These are phyloP conservation scores for Rhodosporidiobolus sp. DNA, from an alignment of 768 basidiomycete genomes.

Conservation along the genomic window DNA sequence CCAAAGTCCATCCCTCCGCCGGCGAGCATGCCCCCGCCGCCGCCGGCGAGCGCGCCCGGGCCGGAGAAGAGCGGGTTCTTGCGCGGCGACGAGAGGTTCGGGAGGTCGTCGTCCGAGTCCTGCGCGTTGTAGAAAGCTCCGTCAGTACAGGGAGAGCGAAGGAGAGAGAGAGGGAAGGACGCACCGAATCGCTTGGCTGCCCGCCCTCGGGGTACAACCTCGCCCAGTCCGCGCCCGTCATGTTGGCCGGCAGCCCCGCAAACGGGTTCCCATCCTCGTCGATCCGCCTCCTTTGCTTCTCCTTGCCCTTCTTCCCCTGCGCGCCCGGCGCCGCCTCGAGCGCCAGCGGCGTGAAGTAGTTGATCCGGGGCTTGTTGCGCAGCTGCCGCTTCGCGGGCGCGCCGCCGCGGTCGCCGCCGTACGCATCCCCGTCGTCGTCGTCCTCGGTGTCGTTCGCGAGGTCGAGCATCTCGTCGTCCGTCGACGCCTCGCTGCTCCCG, in stretches of 20 bases:
- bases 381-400: constrained; percentile 8
- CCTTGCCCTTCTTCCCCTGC: constrained; percentile 30
- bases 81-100: constrained; percentile 26
- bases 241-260: constrained; percentile 33
- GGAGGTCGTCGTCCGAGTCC: constrained; percentile 39
- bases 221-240: constrained; percentile 37
- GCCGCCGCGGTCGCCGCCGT: constrained; percentile 11
- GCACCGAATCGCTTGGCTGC: constrained; percentile 32
- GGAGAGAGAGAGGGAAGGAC: constrained; percentile 12
- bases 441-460: constrained; percentile 16
- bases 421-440: constrained; percentile 11
- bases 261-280: constrained; percentile 38
- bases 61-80: constrained; percentile 36
- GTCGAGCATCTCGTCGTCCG: constrained; percentile 30
- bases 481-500: constrained; percentile 1
- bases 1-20: constrained; percentile 40
- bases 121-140: background rate
- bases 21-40: constrained; percentile 35
- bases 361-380: constrained; percentile 34
- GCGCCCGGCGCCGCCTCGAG: constrained; percentile 18
- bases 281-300: background rate
- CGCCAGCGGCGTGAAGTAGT: constrained; percentile 34
- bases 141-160: background rate
- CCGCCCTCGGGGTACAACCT: constrained; percentile 36
- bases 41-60: constrained; percentile 23